Conservation (phyloP, 2,329 filamentous ascomycete species). For the Fusarium sp. region DNA sequence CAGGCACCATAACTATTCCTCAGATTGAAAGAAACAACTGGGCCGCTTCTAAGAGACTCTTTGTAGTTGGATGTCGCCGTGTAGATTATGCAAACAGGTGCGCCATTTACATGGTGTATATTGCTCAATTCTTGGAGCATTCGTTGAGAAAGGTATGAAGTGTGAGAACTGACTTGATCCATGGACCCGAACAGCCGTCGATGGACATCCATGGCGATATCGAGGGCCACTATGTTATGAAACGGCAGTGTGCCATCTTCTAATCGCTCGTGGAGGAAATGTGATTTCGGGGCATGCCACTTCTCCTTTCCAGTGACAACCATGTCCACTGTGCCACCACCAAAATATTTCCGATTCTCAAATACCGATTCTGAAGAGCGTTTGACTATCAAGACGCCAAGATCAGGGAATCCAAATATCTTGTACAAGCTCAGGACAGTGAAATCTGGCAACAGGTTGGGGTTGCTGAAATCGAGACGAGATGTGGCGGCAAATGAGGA, state of each 20-base stretch:
- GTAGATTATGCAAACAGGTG: slow-evolving; percentile 73
- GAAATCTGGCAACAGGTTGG: slow-evolving; percentile 80
- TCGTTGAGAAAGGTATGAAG: slow-evolving; percentile 71
- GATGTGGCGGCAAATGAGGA: slow-evolving; percentile 85
- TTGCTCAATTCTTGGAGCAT: slow-evolving; percentile 70
- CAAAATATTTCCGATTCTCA: slow-evolving; percentile 82
- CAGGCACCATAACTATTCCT: slow-evolving; percentile 76
- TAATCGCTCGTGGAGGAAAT: slow-evolving; percentile 80
- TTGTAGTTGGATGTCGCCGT: slow-evolving; percentile 57
- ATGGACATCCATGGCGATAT: slow-evolving; percentile 79
- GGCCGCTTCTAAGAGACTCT: slow-evolving; percentile 68
- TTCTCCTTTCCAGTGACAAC: slow-evolving; percentile 81
- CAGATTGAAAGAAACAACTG: slow-evolving; percentile 88
- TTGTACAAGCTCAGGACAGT: slow-evolving; percentile 92
- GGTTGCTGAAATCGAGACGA: slow-evolving; percentile 76
- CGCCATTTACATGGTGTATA: slow-evolving; percentile 78
- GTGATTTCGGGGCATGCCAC: slow-evolving; percentile 84
- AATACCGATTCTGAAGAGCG: slow-evolving; percentile 76
- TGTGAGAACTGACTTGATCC: slow-evolving; percentile 77
- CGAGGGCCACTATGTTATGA: slow-evolving; percentile 88
- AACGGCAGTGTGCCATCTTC: slow-evolving; percentile 94
- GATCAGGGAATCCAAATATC: slow-evolving; percentile 96
- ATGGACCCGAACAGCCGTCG: slow-evolving; percentile 78
- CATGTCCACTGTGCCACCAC: slow-evolving; percentile 93
- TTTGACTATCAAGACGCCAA: slow-evolving; percentile 86